Evolutionary conservation across 345 rosid genomes (phyloP).

Genomic region (Anacardium occidentale): DNA sequence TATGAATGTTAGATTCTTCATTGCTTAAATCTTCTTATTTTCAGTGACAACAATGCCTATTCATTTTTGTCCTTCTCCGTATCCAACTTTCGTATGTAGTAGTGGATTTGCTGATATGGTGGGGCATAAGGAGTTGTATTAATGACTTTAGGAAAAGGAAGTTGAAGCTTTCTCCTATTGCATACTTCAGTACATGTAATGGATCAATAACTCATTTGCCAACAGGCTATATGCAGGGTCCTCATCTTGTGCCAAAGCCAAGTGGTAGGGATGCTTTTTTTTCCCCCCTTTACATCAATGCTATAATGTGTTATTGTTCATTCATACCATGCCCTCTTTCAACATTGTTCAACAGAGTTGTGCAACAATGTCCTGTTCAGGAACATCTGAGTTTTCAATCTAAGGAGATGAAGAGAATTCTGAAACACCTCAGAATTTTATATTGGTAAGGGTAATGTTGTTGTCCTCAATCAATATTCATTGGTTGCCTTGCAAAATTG

Average conservation of each 20-base stretch:
- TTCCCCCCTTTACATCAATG: not conserved
- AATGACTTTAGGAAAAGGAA: constrained; percentile 89
- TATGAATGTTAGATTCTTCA: not conserved
- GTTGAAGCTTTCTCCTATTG: constrained; percentile 83
- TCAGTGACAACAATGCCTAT: not conserved
- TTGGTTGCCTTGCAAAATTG: not conserved
- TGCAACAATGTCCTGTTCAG: constrained; percentile 34
- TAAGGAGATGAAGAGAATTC: constrained; percentile 32
- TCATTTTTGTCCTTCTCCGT: constrained; percentile 23
- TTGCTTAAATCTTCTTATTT: not conserved
- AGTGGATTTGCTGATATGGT: constrained; percentile 95
- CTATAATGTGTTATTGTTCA: not conserved
- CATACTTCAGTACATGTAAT: constrained; percentile 89
- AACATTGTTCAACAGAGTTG: constrained; percentile 1
- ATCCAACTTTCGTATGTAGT: constrained; percentile 82
- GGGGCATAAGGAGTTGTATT: constrained; percentile 90
- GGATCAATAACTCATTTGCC: constrained; percentile 97
- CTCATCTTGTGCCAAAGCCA: constrained; percentile 95
- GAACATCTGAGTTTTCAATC: constrained; percentile 28
- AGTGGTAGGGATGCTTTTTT: constrained; percentile 56
- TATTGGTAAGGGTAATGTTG: constrained; percentile 44
- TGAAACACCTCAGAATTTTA: constrained; percentile 33
- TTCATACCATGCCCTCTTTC: not conserved
- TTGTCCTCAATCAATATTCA: constrained; percentile 12
- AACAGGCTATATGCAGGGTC: constrained; percentile 99